phyloP scores from a whole-genome alignment of 202 grass and related monocot genomes.

The Hordeum pubiflorum region DNA sequence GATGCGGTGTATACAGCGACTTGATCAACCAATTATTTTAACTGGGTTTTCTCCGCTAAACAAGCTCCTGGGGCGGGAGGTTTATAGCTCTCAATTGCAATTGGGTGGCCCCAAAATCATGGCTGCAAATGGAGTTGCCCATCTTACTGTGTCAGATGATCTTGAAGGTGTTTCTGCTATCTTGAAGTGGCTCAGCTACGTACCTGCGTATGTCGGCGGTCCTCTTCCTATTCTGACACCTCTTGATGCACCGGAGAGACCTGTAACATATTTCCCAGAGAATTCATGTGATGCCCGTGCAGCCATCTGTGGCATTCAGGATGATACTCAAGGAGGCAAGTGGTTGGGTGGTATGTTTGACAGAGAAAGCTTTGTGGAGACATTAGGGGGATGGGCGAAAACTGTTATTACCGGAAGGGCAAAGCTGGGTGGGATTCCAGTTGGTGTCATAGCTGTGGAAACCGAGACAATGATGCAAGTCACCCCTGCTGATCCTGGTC shows the following conservation, averaged over 20 bases:
- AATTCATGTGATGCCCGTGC: slow-evolving; percentile 87
- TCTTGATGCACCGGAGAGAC: slow-evolving; percentile 80
- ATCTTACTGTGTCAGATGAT: slow-evolving; percentile 94
- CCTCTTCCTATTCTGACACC: slow-evolving; percentile 80
- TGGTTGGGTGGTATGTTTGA: slow-evolving; percentile 98
- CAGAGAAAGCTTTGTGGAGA: slow-evolving; percentile 83
- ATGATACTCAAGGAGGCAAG: slow-evolving; percentile 41
- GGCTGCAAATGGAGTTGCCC: slow-evolving; percentile 97
- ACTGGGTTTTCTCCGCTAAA: slow-evolving; percentile 86
- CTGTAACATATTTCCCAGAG: slow-evolving; percentile 69
- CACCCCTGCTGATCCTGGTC: slow-evolving; percentile 92
- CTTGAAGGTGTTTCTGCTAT: slow-evolving; percentile 93
- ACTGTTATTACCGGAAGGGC: slow-evolving; percentile 94
- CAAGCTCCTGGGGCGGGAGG: slow-evolving; percentile 93
- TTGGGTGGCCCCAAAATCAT: slow-evolving; percentile 98
- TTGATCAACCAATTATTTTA: slow-evolving; percentile 95
- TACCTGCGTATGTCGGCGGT: slow-evolving; percentile 80
- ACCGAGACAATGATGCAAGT: slow-evolving; percentile 94
- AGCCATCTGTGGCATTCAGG: slow-evolving; percentile 67
- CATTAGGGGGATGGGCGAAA: slow-evolving; percentile 98
- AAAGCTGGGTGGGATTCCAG: slow-evolving; percentile 91
- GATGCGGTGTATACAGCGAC: slow-evolving; percentile 93
- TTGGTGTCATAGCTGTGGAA: slow-evolving; percentile 92
- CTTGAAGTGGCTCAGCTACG: slow-evolving; percentile 96
- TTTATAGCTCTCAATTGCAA: slow-evolving; percentile 98